Evolutionary conservation across 2,329 filamentous ascomycete species (phyloP).

Genomic region (Cladosporium sp.): DNA sequence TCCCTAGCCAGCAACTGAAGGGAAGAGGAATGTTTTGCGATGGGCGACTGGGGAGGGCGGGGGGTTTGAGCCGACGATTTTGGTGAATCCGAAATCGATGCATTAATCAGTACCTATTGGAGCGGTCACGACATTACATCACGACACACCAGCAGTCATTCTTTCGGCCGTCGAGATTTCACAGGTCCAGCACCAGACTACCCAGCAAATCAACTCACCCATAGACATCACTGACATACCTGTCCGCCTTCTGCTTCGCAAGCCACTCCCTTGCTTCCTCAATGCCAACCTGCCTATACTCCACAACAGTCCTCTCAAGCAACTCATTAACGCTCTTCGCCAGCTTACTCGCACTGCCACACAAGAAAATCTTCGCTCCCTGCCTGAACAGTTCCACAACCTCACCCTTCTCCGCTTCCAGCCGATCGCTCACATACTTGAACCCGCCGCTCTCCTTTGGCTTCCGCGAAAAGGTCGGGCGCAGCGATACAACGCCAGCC

Average conservation of each 20-base stretch:
- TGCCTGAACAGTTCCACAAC: conserved; percentile 39
- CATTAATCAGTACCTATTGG: background rate
- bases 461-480: conserved; percentile 13
- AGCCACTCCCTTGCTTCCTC: conserved; percentile 41
- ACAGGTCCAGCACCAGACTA: too few species aligned
- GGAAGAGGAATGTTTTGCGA: conserved; percentile 19
- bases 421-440: conserved; percentile 46
- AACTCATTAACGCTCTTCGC: conserved; percentile 36
- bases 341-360: conserved; percentile 47
- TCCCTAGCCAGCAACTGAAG: conserved; percentile 21
- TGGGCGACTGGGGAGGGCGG: conserved; percentile 18
- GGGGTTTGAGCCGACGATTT: conserved; percentile 22
- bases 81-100: conserved; percentile 22
- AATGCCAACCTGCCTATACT: conserved; percentile 27
- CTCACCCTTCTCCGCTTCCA: conserved; percentile 42
- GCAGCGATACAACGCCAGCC: conserved; percentile 12
- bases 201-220: background rate
- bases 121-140: too few species aligned
- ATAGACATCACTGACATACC: conserved; percentile 33
- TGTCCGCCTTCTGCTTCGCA: conserved; percentile 39
- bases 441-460: conserved; percentile 39
- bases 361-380: conserved; percentile 57
- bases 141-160: too few species aligned
- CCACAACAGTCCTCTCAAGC: conserved; percentile 38
- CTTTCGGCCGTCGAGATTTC: too few species aligned